phyloP scores from a whole-genome alignment of 1,284 basidiomycete species.

The Trichosporon sp. region DNA sequence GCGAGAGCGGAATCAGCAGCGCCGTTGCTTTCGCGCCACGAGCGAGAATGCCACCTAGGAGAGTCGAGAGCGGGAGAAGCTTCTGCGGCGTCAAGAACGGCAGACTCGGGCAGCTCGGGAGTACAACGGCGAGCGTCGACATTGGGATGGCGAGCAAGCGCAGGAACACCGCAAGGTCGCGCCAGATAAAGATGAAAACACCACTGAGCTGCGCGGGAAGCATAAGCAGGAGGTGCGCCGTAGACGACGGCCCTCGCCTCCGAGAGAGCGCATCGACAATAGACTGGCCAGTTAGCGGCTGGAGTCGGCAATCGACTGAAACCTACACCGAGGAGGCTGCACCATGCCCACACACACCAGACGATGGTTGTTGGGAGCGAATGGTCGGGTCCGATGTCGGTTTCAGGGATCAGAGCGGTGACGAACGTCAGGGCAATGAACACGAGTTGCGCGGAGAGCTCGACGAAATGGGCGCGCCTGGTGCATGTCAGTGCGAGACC shows the following conservation, averaged over 20 bases:
- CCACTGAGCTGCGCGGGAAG: conserved; percentile 19
- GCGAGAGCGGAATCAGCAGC: conserved; percentile 18
- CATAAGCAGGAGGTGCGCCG: conserved; percentile 18
- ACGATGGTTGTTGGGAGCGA: conserved; percentile 15
- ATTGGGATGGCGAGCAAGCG: conserved; percentile 16
- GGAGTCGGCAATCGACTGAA: background rate
- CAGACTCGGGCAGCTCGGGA: conserved; percentile 15
- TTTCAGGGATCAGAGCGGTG: conserved; percentile 20
- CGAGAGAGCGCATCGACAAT: conserved; percentile 16
- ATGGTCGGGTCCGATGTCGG: conserved; percentile 13
- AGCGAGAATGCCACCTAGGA: conserved; percentile 21
- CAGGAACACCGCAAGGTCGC: conserved; percentile 9
- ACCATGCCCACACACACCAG: conserved; percentile 21
- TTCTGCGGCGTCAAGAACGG: conserved; percentile 18
- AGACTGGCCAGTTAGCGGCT: conserved; percentile 11
- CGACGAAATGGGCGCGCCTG: conserved; percentile 21
- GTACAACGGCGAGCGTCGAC: conserved; percentile 18
- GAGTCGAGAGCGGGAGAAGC: conserved; percentile 18
- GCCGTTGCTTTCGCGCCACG: conserved; percentile 21
- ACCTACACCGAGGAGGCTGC: conserved; percentile 15
- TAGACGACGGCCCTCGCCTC: conserved; percentile 13
- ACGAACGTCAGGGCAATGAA: conserved; percentile 20
- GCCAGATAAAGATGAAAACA: conserved; percentile 10
- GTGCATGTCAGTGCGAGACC: background rate
- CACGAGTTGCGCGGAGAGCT: conserved; percentile 17